Evolutionary conservation across 148 eudicot species (phyloP).

Genomic region (Heliamphora exappendiculata): DNA sequence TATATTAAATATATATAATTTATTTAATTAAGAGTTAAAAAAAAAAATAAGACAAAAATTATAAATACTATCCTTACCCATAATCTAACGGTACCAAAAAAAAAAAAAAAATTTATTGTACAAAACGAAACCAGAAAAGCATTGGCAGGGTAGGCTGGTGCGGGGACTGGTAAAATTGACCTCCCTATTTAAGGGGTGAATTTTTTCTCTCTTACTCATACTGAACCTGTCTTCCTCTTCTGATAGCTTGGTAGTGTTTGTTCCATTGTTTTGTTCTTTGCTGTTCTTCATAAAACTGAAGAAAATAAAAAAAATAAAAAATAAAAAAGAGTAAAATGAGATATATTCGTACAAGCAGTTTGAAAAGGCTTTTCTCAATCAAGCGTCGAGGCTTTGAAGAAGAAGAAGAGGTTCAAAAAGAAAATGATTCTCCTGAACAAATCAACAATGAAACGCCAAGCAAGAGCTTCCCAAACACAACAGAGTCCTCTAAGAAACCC

Average conservation of each 20-base stretch:
- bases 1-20: no score
- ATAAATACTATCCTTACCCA: no score
- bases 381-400: slow-evolving; percentile 45
- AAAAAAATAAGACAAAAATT: no score
- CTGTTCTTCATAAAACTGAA: not conserved
- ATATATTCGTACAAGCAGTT: slow-evolving; percentile 62
- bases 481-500: slow-evolving; percentile 31
- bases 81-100: no score
- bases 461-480: not conserved
- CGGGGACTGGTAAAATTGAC: no score
- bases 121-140: no score
- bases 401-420: slow-evolving; percentile 35
- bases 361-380: slow-evolving; percentile 60
- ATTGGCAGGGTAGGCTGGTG: no score
- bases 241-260: not conserved
- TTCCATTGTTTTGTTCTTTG: not conserved
- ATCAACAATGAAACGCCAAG: slow-evolving; percentile 1
- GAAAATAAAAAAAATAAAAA: not conserved
- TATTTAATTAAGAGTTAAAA: no score
- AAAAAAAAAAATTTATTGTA: no score
- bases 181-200: no score
- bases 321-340: slow-evolving; percentile 30
- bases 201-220: no score
- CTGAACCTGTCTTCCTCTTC: no score
- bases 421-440: slow-evolving; percentile 16